phyloP scores from a whole-genome alignment of 805 yeast species.

The Nakazawaea populi region DNA sequence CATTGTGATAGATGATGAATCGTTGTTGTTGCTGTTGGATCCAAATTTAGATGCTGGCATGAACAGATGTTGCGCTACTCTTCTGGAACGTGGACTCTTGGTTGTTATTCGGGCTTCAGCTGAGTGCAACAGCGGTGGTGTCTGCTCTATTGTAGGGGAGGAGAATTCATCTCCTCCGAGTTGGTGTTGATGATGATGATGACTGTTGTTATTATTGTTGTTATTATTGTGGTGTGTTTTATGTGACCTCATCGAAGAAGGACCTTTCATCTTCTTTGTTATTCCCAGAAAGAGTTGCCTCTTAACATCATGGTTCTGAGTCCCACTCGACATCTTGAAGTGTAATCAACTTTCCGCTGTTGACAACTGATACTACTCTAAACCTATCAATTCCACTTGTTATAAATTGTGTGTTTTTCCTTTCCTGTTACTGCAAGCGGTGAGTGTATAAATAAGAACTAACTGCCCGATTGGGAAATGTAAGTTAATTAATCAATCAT shows the following conservation, averaged over 20 bases:
- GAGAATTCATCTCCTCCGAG: not conserved
- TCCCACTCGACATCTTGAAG: not conserved
- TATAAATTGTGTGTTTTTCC: too few species aligned
- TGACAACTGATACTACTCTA: too few species aligned
- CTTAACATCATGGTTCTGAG: slow-evolving; percentile 22
- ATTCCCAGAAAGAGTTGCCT: slow-evolving; percentile 29
- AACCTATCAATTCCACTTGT: too few species aligned
- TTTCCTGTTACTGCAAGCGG: too few species aligned
- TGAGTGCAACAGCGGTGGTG: not conserved
- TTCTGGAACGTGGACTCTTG: slow-evolving; percentile 4
- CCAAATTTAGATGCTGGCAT: slow-evolving; percentile 1
- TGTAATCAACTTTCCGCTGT: not conserved
- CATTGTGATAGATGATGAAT: not conserved
- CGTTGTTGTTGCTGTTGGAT: not conserved
- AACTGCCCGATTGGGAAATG: too few species aligned
- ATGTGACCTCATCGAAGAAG: not conserved
- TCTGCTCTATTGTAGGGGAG: not conserved
- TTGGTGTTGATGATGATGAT: not conserved
- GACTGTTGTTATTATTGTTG: not conserved
- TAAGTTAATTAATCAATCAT: too few species aligned
- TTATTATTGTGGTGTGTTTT: too few species aligned
- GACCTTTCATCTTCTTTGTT: slow-evolving; percentile 18
- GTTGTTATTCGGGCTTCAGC: not conserved
- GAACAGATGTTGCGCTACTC: slow-evolving; percentile 4
- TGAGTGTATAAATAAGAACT: too few species aligned